Evolutionary conservation across 768 basidiomycete genomes (phyloP), one percentile per base, ranked within the genome.

Genomic region (Trametes coccinea): DNA sequence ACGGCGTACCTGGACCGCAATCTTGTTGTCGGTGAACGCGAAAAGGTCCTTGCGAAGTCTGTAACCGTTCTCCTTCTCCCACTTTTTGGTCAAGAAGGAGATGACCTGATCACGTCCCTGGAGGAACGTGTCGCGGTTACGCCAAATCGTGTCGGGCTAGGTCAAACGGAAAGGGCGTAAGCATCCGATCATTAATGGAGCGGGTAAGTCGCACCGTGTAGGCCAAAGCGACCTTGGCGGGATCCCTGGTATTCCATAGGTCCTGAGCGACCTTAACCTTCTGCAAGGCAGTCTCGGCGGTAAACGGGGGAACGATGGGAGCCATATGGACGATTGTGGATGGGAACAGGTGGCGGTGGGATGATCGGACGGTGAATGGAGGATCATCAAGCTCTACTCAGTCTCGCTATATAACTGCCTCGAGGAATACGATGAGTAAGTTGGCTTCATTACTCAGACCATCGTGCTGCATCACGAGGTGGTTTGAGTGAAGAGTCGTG

Each of bases 221-320:
- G 0, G 79, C 83, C 0, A 76, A 72, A 0, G 78, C 72, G 56
- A 83, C 76, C 52, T 73, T 70, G 17, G 68, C 60, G 1, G 77
- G 74, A 51, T 75, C 64, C 22, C 73, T 60, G 5, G 77, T 76
- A 70, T 81, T 85, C 83, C 84, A 85, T 3, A 80, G 72, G 55
- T 76, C 73, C 67, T 84, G 82, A 0, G 81, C 83, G 1, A 67
- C 69, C 68, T 84, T 83, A 63, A 84, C 82, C 69, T 83, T 83
- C 61, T 72, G 63, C 14, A 62, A 51, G 4, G 75, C 75, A 2
- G 71, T 72, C 69, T 74, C 72, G 10, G 59, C 66, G 13, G 73
- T 75, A 70, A 74, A 74, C 3, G 72, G 72, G 27, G 72, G 75
- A 1, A 60, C 49, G 49, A 59, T 59, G 27, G 61, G 56, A 16